Evolutionary conservation across 495 filamentous ascomycete species (phyloP), one percentile per base, ranked within the genome.

Genomic region (Pseudomonodictys pantanalensis): DNA sequence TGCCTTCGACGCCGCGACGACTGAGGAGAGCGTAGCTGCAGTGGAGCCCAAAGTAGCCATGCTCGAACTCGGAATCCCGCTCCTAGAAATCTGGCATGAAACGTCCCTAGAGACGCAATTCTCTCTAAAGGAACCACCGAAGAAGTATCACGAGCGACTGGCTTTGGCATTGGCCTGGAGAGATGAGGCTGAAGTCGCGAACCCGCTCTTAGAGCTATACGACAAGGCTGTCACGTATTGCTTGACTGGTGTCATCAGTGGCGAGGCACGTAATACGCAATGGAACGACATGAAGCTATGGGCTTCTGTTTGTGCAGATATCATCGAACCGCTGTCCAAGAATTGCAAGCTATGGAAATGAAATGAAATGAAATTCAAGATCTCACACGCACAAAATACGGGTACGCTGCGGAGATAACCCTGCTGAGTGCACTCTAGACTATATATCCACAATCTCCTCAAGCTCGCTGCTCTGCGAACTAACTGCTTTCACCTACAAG

Each of bases 311-410:
- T 43, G 23, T 17, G 41, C 15, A 17, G 6, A 43, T 17, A 20
- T 43, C 6, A 43, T 43, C 23, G 41, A 43, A 43, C 41, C 41
- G 6, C n/a, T 43, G n/a, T 7, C 41, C n/a, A 43, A 17, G n/a
- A 43, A 43, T 17, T 43, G 41, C n/a, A 43, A 43, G n/a, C 41
- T 43, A 17, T 43, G 41, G 41, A 43, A 17, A 43, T 43, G n/a
- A 43, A 18, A 52, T 39, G n/a, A n/a, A n/a, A n/a, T n/a, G n/a
- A n/a, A n/a, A n/a, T n/a, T n/a, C n/a, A n/a, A n/a, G n/a, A n/a
- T n/a, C n/a, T n/a, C n/a, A n/a, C n/a, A n/a, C n/a, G n/a, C n/a
- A n/a, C n/a, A n/a, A n/a, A n/a, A n/a, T n/a, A n/a, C n/a, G n/a
- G n/a, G n/a, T n/a, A n/a, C n/a, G n/a, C n/a, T n/a, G n/a, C n/a